These are phyloP conservation scores for Leishmania guyanensis DNA, from an alignment of 208 protist genomes.

Conservation along the genomic window DNA sequence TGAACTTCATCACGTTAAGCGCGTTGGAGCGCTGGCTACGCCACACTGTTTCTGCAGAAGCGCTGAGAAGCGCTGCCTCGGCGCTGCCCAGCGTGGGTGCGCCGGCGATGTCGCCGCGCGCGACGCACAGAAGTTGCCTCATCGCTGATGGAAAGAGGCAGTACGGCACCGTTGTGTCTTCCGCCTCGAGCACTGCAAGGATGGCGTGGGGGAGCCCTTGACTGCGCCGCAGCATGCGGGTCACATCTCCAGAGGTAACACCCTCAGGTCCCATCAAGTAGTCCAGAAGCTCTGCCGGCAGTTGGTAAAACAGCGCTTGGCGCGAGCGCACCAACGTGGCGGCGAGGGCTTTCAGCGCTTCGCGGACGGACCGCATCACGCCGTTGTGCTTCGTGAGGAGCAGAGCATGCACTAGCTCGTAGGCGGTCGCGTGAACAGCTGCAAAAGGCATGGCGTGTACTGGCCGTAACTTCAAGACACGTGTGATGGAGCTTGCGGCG, in stretches of 20 bases:
- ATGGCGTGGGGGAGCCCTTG: constrained; percentile 89
- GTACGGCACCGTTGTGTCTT: constrained; percentile 69
- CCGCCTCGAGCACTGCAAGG: constrained; percentile 80
- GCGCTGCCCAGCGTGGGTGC: background rate
- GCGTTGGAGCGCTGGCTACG: constrained; percentile 86
- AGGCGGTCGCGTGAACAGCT: constrained; percentile 46
- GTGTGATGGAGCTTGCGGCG: constrained; percentile 44
- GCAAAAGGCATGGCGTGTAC: constrained; percentile 46
- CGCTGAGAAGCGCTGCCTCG: background rate
- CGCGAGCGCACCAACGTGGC: constrained; percentile 70
- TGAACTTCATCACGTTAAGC: constrained; percentile 93
- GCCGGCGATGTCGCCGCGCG: constrained; percentile 14
- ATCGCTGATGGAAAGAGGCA: constrained; percentile 77
- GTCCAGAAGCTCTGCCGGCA: constrained; percentile 68
- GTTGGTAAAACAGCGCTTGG: constrained; percentile 40
- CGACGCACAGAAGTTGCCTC: constrained; percentile 54
- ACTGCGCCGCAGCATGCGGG: constrained; percentile 87
- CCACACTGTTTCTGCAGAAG: constrained; percentile 30
- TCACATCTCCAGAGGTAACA: constrained; percentile 68
- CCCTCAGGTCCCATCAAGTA: constrained; percentile 78
- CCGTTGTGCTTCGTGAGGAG: constrained; percentile 92
- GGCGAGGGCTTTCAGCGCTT: constrained; percentile 56
- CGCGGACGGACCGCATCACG: constrained; percentile 82
- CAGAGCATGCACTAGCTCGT: constrained; percentile 70
- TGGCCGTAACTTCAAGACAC: constrained; percentile 39